Base-by-base conservation (phyloP, 2,329 filamentous ascomycete genomes). In the Hypoxylon sp. region DNA sequence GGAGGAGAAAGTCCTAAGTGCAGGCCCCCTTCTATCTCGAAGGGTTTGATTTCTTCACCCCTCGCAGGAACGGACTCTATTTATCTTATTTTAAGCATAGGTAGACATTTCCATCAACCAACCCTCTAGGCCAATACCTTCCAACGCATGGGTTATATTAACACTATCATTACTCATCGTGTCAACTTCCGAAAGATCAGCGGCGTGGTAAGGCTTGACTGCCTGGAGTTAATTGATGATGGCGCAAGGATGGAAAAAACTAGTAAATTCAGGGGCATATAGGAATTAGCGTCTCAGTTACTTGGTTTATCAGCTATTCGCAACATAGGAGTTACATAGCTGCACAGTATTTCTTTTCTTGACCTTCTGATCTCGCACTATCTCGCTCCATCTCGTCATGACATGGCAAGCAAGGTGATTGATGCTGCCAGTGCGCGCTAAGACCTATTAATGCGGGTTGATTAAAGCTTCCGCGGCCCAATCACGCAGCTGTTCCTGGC, bases 401-500 rank as follows among this genome's bases (percentile, higher is more conserved):
- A 61, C 55, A 42, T n/a, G 63, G 53, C 22, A 58, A 67, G 35
- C 66, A 66, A 50, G 52, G 63, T 68, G 58, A 72, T 66, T 50
- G 63, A 67, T 68, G 55, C 66, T 10, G 55, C 44, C 44, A 31
- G 51, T 37, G 66, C 37, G 56, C 59, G 50, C 60, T 59, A 65
- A 55, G 58, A 63, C 46, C 63, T 53, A 50, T 67, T 50, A 54
- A 54, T 67, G 59, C 68, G 69, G 73, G 66, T 67, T 71, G 67
- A 55, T 63, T 61, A 74, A 65, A 48, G 55, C 58, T 64, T 70
- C 74, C 73, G 74, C 74, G 73, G 66, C 33, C 75, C 75, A 77
- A 77, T 77, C 39, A 74, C 14, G 46, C 33, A 22, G 14, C 66
- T 70, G 75, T 77, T 74, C 75, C 75, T 77, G 75, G 65, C 73